Conservation (phyloP, 768 basidiomycete species). For the Tylopilus subfusipes region DNA sequence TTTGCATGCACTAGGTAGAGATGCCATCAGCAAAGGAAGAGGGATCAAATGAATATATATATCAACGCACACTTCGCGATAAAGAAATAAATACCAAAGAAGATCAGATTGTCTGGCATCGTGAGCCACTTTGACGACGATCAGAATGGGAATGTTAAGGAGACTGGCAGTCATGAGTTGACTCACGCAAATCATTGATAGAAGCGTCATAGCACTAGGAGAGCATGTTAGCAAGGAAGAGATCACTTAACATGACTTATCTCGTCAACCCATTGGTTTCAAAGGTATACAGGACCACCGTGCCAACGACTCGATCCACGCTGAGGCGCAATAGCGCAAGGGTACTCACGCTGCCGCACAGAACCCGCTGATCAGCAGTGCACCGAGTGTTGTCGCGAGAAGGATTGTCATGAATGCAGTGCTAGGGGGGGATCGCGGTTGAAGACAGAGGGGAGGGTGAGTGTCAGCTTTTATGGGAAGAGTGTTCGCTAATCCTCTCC, state of each 20-base stretch:
- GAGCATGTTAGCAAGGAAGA: background rate
- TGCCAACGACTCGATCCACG: constrained; percentile 45
- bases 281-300: constrained; percentile 48
- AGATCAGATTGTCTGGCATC: constrained; percentile 46
- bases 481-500: no score
- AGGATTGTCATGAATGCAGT: no score
- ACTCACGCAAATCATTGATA: constrained; percentile 43
- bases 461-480: no score
- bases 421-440: no score
- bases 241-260: constrained; percentile 19
- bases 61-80: constrained; percentile 45
- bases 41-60: background rate
- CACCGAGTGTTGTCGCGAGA: constrained; percentile 29
- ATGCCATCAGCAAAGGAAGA: background rate
- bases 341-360: constrained; percentile 25
- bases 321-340: constrained; percentile 20
- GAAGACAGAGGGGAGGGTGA: no score
- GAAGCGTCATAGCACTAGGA: constrained; percentile 38
- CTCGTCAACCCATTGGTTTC: constrained; percentile 52
- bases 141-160: no score
- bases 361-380: constrained; percentile 30
- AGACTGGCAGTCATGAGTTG: no score
- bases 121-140: constrained; percentile 38
- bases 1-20: constrained; percentile 49
- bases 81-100: constrained; percentile 51